phyloP scores from a whole-genome alignment of 768 basidiomycete genomes.

The Auriculariales sp. region DNA sequence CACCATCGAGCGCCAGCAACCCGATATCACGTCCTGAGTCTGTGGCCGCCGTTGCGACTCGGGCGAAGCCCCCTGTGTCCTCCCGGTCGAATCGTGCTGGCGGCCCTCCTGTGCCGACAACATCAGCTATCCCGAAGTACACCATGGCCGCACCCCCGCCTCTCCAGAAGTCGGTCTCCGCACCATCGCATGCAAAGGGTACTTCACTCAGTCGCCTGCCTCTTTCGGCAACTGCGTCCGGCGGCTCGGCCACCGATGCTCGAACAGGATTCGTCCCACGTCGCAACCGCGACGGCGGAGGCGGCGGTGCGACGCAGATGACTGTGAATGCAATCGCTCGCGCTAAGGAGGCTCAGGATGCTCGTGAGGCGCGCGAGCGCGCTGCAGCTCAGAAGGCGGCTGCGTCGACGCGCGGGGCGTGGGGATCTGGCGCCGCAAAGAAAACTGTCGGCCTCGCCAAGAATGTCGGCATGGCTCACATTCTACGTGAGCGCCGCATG shows the following conservation, averaged over 20 bases:
- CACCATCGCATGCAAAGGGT: not conserved
- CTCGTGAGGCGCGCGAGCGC: not conserved
- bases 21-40: too few species aligned
- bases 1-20: too few species aligned
- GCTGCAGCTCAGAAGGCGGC: too few species aligned
- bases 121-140: not conserved
- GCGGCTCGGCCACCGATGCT: not conserved
- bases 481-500: too few species aligned
- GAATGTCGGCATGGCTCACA: too few species aligned
- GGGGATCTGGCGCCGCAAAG: too few species aligned
- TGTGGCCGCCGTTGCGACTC: too few species aligned
- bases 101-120: not conserved
- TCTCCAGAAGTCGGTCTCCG: not conserved
- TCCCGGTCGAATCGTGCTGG: not conserved
- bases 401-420: too few species aligned
- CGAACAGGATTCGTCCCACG: not conserved
- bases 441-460: too few species aligned
- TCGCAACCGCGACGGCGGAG: not conserved
- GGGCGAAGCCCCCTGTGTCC: too few species aligned
- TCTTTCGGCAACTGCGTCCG: too few species aligned
- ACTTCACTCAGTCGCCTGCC: too few species aligned
- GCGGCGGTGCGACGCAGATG: not conserved
- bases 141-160: not conserved
- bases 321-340: not conserved
- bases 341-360: not conserved